phyloP scores from a whole-genome alignment of 768 basidiomycete species.

The Sistotremastrum niveocremeum region DNA sequence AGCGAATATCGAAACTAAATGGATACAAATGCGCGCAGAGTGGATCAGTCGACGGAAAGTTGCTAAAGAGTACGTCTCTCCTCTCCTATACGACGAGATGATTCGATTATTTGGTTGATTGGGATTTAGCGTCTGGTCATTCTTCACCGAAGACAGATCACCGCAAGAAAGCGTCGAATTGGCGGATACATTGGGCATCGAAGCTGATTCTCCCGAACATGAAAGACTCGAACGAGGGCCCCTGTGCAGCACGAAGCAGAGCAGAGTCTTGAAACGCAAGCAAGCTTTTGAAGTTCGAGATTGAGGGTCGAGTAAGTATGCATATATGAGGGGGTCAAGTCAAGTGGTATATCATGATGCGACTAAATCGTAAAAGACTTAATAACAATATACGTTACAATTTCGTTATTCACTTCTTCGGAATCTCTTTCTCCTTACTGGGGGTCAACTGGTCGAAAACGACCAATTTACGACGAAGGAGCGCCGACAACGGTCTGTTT shows the following conservation, averaged over 20 bases:
- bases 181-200: conserved; percentile 72
- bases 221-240: conserved; percentile 45
- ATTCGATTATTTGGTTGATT: background rate
- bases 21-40: conserved; percentile 67
- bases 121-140: conserved; percentile 52
- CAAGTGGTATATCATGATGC: no score
- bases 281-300: no score
- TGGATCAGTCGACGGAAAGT: conserved; percentile 68
- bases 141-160: conserved; percentile 52
- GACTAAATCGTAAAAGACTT: no score
- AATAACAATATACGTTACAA: no score
- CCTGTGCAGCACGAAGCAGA: conserved; percentile 26
- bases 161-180: conserved; percentile 52
- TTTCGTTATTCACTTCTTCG: no score
- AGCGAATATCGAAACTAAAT: conserved; percentile 54
- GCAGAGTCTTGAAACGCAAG: no score
- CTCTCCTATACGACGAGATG: background rate
- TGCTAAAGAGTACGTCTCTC: conserved; percentile 50
- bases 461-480: background rate
- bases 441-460: no score
- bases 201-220: conserved; percentile 65
- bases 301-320: no score
- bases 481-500: conserved; percentile 34
- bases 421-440: no score
- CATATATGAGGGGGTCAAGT: no score